phyloP scores from a whole-genome alignment of 306 rosid species.

The Gynostemma pentaphyllum region DNA sequence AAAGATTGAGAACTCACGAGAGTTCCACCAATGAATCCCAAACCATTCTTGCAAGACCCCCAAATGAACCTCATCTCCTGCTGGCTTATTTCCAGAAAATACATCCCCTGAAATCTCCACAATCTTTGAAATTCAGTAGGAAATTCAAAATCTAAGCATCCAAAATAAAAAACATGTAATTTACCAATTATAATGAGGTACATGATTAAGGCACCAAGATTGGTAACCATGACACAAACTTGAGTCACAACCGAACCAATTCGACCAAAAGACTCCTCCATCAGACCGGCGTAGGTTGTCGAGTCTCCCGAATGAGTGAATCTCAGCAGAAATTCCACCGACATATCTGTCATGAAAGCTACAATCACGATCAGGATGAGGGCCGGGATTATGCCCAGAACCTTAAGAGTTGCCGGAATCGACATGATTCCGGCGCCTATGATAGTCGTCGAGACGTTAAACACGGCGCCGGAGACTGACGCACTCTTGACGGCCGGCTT shows the following conservation, averaged over 20 bases:
- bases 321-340: constrained; percentile 72
- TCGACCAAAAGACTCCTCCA: constrained; percentile 72
- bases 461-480: constrained; percentile 61
- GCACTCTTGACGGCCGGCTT: constrained; percentile 13
- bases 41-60: constrained; percentile 91
- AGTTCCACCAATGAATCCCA: constrained; percentile 95
- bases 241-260: constrained; percentile 48
- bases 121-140: too few species aligned
- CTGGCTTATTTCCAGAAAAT: constrained; percentile 49
- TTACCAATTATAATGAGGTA: constrained; percentile 71
- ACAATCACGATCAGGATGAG: constrained; percentile 35
- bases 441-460: constrained; percentile 70
- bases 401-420: constrained; percentile 71
- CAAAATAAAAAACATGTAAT: too few species aligned
- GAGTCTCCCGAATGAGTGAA: constrained; percentile 63
- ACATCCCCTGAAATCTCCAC: constrained; percentile 55
- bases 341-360: constrained; percentile 47
- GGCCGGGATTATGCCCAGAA: constrained; percentile 69
- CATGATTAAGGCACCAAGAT: constrained; percentile 65
- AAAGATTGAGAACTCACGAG: constrained; percentile 54
- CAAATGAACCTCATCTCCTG: constrained; percentile 43
- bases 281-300: constrained; percentile 69
- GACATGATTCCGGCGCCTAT: constrained; percentile 95
- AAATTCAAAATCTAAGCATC: too few species aligned
- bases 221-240: constrained; percentile 56